phyloP scores from a whole-genome alignment of 228 moss, liverwort and hornwort species.

The Sphagnum magellanicum region DNA sequence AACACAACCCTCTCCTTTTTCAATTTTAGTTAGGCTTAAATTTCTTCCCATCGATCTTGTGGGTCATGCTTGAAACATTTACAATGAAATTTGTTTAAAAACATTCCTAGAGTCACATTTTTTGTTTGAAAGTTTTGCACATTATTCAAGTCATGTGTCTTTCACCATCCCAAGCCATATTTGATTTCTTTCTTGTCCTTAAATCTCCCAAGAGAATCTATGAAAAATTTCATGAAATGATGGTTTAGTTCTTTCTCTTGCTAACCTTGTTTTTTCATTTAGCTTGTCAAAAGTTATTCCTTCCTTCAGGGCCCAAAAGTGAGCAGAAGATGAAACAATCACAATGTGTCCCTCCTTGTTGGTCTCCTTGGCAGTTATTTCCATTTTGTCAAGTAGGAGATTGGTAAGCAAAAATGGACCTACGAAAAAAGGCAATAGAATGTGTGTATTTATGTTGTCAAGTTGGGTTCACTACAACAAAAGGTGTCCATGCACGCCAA shows the following conservation, averaged over 20 bases:
- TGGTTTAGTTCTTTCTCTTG: neutral
- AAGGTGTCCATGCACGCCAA: neutral
- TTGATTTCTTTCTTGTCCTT: too few species aligned
- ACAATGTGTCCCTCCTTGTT: constrained; percentile 54
- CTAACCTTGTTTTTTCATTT: constrained; percentile 44
- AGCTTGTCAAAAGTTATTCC: constrained; percentile 52
- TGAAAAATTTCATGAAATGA: neutral
- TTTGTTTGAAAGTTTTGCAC: too few species aligned
- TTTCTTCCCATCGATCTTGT: too few species aligned
- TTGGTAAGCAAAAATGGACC: constrained; percentile 58
- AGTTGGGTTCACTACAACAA: neutral
- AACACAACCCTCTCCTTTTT: neutral
- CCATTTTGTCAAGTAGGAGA: constrained; percentile 49
- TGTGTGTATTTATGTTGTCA: neutral
- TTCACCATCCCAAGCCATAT: too few species aligned
- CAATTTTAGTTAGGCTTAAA: neutral
- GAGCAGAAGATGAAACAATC: constrained; percentile 36
- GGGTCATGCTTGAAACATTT: neutral
- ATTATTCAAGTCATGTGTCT: too few species aligned
- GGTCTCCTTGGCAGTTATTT: constrained; percentile 38
- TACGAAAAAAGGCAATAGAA: constrained; percentile 1
- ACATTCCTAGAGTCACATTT: neutral
- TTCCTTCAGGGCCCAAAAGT: constrained; percentile 14
- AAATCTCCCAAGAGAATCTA: too few species aligned
- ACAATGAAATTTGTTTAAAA: neutral